Conservation (phyloP, 192 early-diverging fungal species). For the Lobulomyces angularis region DNA sequence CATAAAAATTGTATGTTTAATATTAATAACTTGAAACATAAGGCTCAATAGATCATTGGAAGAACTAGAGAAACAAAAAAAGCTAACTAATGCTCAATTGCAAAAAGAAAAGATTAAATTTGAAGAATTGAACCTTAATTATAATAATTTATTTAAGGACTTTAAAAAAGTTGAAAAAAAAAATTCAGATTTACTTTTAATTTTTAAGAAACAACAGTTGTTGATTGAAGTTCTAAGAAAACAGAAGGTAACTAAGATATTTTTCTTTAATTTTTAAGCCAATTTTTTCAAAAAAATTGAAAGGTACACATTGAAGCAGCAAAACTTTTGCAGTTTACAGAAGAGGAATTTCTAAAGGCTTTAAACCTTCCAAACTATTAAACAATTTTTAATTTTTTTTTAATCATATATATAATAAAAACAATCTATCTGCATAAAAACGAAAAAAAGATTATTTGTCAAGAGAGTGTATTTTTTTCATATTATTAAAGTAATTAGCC, state of each 20-base stretch:
- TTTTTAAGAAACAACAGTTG: constrained; percentile 39
- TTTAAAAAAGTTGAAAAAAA: constrained; percentile 32
- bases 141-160: constrained; percentile 28
- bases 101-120: constrained; percentile 19
- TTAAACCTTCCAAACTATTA: no score
- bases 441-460: no score
- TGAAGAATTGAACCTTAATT: constrained; percentile 10
- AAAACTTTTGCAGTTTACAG: constrained; percentile 35
- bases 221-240: constrained; percentile 38
- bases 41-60: constrained; percentile 41
- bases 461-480: no score
- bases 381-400: no score
- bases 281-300: no score
- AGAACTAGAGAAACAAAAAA: constrained; percentile 31
- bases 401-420: no score
- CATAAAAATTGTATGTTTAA: not conserved
- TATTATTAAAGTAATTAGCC: no score
- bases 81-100: no score
- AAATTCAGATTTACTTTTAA: constrained; percentile 30
- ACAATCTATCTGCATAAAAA: no score
- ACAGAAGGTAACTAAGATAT: constrained; percentile 30
- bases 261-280: no score
- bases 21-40: constrained; percentile 2
- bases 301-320: constrained; percentile 37
- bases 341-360: constrained; percentile 33